phyloP scores from a whole-genome alignment of 2,329 filamentous ascomycete genomes.

The Neofusicoccum umdonicola region DNA sequence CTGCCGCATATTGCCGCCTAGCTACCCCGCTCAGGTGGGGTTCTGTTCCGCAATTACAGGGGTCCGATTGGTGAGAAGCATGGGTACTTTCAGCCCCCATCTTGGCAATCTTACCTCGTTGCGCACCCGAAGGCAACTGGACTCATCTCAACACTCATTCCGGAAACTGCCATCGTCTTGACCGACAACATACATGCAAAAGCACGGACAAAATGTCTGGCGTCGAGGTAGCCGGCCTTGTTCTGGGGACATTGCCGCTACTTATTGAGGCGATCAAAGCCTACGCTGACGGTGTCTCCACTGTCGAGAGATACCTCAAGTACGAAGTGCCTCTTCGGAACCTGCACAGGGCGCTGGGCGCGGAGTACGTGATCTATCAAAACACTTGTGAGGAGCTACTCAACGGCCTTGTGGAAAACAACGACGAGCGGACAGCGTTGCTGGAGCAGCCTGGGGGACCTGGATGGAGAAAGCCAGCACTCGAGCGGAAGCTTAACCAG shows the following conservation, averaged over 20 bases:
- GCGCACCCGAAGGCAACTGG: too few species aligned
- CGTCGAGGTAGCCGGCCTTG: conserved; percentile 27
- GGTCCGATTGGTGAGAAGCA: too few species aligned
- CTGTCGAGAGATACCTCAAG: conserved; percentile 28
- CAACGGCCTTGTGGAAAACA: conserved; percentile 22
- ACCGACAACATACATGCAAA: too few species aligned
- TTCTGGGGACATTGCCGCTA: conserved; percentile 29
- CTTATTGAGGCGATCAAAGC: conserved; percentile 31
- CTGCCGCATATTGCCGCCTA: too few species aligned
- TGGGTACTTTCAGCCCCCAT: too few species aligned
- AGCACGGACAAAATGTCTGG: conserved; percentile 21
- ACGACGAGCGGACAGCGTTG: conserved; percentile 24
- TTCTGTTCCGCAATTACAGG: too few species aligned
- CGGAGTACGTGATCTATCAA: conserved; percentile 27
- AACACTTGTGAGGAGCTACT: conserved; percentile 30
- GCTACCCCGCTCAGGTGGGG: too few species aligned
- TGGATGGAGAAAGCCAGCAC: conserved; percentile 24
- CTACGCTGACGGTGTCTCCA: conserved; percentile 31
- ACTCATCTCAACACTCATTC: too few species aligned
- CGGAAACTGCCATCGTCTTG: too few species aligned
- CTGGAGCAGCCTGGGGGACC: conserved; percentile 23
- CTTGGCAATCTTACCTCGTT: too few species aligned
- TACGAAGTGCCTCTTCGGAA: conserved; percentile 25
- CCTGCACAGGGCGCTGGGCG: conserved; percentile 24
- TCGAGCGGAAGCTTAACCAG: not conserved